These are phyloP conservation scores for Tillandsia fasciculata DNA, from an alignment of 176 grass and related monocot genomes.

Conservation along the genomic window DNA sequence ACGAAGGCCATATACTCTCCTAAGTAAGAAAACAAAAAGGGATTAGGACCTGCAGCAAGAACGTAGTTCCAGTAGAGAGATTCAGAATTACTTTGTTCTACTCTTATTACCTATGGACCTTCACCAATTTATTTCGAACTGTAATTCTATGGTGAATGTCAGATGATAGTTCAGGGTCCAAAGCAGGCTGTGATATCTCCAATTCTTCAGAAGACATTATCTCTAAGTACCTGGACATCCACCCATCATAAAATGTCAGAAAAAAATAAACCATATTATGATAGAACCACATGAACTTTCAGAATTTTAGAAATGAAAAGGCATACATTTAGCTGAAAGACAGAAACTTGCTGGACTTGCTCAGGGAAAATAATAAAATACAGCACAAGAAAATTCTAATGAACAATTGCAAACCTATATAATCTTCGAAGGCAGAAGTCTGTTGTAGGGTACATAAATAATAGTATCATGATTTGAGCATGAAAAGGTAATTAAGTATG, in stretches of 20 bases:
- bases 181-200: conserved; percentile 27
- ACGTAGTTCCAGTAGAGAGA: too few relatives aligned
- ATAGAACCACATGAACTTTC: neutral
- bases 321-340: too few relatives aligned
- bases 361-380: too few relatives aligned
- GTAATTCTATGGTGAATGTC: conserved; percentile 5
- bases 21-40: neutral
- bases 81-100: too few relatives aligned
- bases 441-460: too few relatives aligned
- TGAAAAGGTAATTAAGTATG: too few relatives aligned
- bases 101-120: conserved; percentile 3
- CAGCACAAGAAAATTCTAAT: too few relatives aligned
- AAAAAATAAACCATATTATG: neutral
- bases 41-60: neutral
- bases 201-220: conserved; percentile 13
- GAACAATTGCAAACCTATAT: too few relatives aligned
- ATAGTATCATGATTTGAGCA: too few relatives aligned
- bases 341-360: too few relatives aligned
- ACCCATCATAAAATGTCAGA: too few relatives aligned
- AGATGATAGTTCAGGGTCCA: conserved; percentile 14
- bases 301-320: neutral
- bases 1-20: conserved; percentile 5
- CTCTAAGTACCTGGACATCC: conserved; percentile 1
- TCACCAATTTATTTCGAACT: neutral
- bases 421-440: too few relatives aligned